These are phyloP conservation scores for Rhizopus delemar DNA, from an alignment of 371 early-diverging fungal species.

Conservation along the genomic window DNA sequence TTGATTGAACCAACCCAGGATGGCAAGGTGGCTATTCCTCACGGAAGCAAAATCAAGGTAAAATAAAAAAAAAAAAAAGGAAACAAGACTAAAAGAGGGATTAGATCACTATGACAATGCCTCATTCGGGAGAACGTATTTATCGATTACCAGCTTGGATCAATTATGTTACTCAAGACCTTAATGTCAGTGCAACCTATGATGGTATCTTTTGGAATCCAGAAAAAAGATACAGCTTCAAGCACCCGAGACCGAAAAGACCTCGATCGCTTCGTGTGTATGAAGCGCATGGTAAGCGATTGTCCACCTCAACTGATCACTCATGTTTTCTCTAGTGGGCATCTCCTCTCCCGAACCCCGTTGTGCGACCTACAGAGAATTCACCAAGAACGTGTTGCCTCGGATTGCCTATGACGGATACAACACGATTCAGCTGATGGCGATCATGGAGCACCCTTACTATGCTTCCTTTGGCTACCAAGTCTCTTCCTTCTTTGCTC, in stretches of 20 bases:
- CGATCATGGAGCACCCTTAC: constrained; percentile 97
- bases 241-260: constrained; percentile 65
- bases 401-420: constrained; percentile 86
- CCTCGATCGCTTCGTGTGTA: constrained; percentile 77
- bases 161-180: constrained; percentile 79
- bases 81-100: not conserved
- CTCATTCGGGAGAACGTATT: constrained; percentile 70
- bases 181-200: constrained; percentile 73
- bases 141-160: constrained; percentile 91
- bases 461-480: constrained; percentile 97
- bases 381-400: constrained; percentile 80
- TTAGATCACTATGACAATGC: constrained; percentile 70
- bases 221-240: constrained; percentile 66
- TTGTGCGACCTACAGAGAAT: constrained; percentile 83
- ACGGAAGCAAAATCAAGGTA: constrained; percentile 86
- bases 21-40: constrained; percentile 72
- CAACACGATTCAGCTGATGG: constrained; percentile 95
- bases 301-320: too few species aligned
- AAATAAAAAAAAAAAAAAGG: constrained; percentile 2
- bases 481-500: constrained; percentile 91
- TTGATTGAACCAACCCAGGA: constrained; percentile 56
- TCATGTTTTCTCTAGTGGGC: constrained; percentile 63
- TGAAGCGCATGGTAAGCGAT: constrained; percentile 77
- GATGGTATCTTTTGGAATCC: constrained; percentile 95
- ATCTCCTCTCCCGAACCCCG: constrained; percentile 82